These are phyloP conservation scores for Sindora glabra DNA, from an alignment of 306 rosid genomes.

Conservation along the genomic window DNA sequence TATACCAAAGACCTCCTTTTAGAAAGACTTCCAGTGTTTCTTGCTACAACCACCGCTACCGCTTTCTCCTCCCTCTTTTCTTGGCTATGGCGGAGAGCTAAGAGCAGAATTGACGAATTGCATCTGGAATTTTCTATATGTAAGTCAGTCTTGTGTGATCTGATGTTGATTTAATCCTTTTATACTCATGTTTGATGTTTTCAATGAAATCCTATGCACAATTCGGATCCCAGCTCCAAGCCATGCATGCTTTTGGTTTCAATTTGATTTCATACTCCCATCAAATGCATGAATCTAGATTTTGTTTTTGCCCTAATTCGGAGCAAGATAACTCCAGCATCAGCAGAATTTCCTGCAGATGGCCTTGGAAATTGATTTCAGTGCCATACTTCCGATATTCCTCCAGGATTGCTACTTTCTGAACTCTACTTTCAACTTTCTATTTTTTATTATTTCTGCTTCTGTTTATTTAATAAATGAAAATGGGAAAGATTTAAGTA, in stretches of 20 bases:
- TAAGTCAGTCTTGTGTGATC: not conserved
- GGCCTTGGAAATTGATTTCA: slow-evolving; percentile 8
- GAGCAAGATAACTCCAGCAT: not conserved
- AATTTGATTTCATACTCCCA: not conserved
- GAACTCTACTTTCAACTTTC: not conserved
- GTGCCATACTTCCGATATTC: not conserved
- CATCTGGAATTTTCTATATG: not conserved
- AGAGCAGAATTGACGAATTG: not conserved
- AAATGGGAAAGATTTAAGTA: not conserved
- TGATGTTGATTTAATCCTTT: too few relatives aligned
- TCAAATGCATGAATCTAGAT: not conserved
- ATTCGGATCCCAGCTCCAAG: too few relatives aligned
- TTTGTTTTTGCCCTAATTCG: slow-evolving; percentile 29
- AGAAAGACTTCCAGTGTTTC: not conserved
- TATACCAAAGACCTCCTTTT: not conserved
- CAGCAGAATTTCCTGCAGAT: not conserved
- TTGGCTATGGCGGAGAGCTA: not conserved
- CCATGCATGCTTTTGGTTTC: not conserved
- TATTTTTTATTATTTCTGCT: not conserved
- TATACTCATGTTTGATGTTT: not conserved
- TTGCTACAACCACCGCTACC: not conserved
- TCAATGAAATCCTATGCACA: not conserved
- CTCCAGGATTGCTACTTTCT: not conserved
- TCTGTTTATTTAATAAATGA: not conserved
- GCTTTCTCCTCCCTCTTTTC: not conserved